Evolutionary conservation across 192 early-diverging fungal species (phyloP).

Genomic region (Coemansia sp.): DNA sequence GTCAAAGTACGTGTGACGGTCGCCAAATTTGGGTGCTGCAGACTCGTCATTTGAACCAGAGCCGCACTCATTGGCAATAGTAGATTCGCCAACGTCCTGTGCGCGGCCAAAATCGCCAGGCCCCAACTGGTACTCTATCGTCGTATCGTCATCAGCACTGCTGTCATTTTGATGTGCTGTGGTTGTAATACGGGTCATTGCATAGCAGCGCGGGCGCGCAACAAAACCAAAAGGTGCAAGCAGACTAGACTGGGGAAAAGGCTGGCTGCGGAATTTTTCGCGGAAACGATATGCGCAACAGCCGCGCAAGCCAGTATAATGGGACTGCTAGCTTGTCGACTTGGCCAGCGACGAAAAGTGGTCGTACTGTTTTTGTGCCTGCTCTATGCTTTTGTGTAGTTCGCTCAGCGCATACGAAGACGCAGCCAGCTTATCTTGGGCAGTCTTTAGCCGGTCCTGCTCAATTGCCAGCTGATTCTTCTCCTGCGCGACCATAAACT

Average conservation of each 20-base stretch:
- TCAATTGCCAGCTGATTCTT: slow-evolving; percentile 24
- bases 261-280: neutral
- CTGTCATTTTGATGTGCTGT: neutral
- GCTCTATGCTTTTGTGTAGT: slow-evolving; percentile 6
- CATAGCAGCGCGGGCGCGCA: too few relatives aligned
- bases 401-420: slow-evolving; percentile 8
- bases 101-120: neutral
- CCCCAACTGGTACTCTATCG: slow-evolving; percentile 11
- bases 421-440: slow-evolving; percentile 5
- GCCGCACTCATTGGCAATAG: too few relatives aligned
- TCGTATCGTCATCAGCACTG: neutral
- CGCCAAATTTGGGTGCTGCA: slow-evolving; percentile 22
- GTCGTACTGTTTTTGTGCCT: slow-evolving; percentile 28
- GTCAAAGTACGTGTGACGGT: slow-evolving; percentile 27
- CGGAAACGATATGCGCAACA: neutral
- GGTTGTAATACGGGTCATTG: too few relatives aligned
- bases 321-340: neutral
- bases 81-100: neutral
- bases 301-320: neutral
- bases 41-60: neutral
- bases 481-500: slow-evolving; percentile 34
- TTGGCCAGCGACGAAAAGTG: slow-evolving; percentile 32
- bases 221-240: too few relatives aligned
- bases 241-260: neutral
- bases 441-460: slow-evolving; percentile 12